Evolutionary conservation across 106 monocot species (phyloP), one percentile per base, ranked within the genome.

Genomic region (Platanthera guangdongensis): DNA sequence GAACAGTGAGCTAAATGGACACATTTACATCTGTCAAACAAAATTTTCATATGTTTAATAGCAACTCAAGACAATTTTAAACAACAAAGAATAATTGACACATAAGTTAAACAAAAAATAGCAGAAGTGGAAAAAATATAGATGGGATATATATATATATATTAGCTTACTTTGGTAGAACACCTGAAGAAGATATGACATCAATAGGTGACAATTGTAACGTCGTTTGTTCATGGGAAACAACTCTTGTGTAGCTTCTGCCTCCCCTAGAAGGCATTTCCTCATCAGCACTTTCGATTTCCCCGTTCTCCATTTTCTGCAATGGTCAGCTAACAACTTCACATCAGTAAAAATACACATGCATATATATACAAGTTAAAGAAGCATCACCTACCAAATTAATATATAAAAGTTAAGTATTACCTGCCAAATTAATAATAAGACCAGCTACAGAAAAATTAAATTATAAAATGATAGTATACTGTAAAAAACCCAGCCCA

Each of bases 141-240:
- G 32, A 32, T 32, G 32, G 32, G 32, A 32, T 32, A 32, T 32
- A 32, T 32, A 32, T 32, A 71, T 12, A 65, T 28, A n/a, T 59
- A 25, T 48, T 6, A 50, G 53, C 72, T 71, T 52, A 79, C 86
- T 59, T 85, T 53, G 78, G 64, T 50, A 64, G 87, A 47, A 83
- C 47, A 1, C 79, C 83, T 11, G 90, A 65, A 32, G 78, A 72
- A 80, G 85, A 77, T 81, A 77, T 78, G 51, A 80, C 50, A 55
- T 84, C 90, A 57, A 86, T 79, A 7, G 90, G 81, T 8, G 88
- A 72, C 90, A 91, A 88, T 74, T 88, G 77, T 18, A 88, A 54
- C 12, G 80, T 77, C 16, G 86, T 68, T 74, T 78, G 72, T 60
- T 88, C 85, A 74, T 86, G 68, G 6, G 86, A 84, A 9, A 52